Conservation (phyloP, 192 early-diverging fungal species). For the Allomyces arbusculus region DNA sequence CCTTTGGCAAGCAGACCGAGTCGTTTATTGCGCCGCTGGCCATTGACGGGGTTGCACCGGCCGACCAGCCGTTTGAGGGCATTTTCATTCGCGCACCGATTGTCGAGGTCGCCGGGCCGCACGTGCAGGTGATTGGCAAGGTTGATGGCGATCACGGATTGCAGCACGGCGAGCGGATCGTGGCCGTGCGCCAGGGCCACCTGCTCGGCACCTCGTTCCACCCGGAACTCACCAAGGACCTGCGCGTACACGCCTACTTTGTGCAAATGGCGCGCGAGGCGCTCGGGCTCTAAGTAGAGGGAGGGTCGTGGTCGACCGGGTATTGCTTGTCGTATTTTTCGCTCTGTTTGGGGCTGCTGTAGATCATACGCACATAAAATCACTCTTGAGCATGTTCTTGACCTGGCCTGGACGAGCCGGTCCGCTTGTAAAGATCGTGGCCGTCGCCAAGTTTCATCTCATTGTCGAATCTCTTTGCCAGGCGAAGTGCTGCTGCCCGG, state of each 20-base stretch:
- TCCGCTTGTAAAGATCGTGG: too few species aligned
- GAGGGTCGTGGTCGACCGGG: too few species aligned
- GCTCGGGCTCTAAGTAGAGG: too few species aligned
- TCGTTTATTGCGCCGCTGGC: slow-evolving; percentile 61
- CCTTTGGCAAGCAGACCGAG: slow-evolving; percentile 83
- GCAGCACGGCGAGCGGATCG: slow-evolving; percentile 38
- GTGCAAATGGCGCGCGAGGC: slow-evolving; percentile 9
- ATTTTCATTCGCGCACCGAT: slow-evolving; percentile 95
- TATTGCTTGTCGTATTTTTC: too few species aligned
- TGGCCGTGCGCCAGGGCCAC: slow-evolving; percentile 75
- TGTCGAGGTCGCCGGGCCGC: slow-evolving; percentile 43
- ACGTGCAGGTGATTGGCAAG: slow-evolving; percentile 52
- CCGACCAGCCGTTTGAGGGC: slow-evolving; percentile 26
- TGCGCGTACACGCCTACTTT: slow-evolving; percentile 78
- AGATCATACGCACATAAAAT: too few species aligned
- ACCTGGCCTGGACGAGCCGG: too few species aligned
- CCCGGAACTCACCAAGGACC: slow-evolving; percentile 81
- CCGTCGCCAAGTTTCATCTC: too few species aligned
- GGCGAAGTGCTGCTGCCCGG: too few species aligned
- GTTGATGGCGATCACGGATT: slow-evolving; percentile 34
- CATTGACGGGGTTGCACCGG: slow-evolving; percentile 21
- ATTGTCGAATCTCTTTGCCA: too few species aligned
- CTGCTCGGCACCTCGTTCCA: slow-evolving; percentile 87
- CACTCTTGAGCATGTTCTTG: too few species aligned
- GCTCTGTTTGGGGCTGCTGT: too few species aligned